Conservation (phyloP, 495 filamentous ascomycete species). For the Bacidia gigantensis region DNA sequence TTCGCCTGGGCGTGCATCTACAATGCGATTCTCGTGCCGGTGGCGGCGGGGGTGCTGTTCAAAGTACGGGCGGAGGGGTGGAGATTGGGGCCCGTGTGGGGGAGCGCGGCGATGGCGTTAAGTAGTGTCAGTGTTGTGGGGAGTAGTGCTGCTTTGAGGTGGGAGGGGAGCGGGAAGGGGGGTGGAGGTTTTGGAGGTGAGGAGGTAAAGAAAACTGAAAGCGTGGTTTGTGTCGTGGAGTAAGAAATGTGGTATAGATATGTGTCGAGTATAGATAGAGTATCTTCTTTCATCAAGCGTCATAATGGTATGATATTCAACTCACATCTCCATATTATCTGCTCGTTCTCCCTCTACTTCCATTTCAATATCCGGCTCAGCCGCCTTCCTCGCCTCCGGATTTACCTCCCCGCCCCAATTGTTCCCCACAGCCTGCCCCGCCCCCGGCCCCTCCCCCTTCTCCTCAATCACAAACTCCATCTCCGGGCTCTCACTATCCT, state of each 20-base stretch:
- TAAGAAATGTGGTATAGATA: too few species aligned
- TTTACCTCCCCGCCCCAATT: not conserved
- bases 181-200: not conserved
- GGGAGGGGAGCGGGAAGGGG: conserved; percentile 15
- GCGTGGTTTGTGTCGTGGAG: too few species aligned
- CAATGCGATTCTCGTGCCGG: conserved; percentile 63
- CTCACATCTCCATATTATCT: too few species aligned
- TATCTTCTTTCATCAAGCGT: too few species aligned
- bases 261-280: too few species aligned
- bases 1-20: conserved; percentile 85
- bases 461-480: not conserved
- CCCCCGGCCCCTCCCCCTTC: not conserved
- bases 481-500: not conserved
- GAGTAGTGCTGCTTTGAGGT: conserved; percentile 55
- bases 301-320: too few species aligned
- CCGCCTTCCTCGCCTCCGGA: not conserved
- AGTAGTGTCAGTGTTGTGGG: conserved; percentile 70
- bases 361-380: not conserved
- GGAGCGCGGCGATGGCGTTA: conserved; percentile 72
- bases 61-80: conserved; percentile 31
- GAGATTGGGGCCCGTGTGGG: conserved; percentile 69
- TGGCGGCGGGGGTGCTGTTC: conserved; percentile 69
- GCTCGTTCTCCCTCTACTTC: too few species aligned
- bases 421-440: not conserved
- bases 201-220: too few species aligned